phyloP scores from a whole-genome alignment of 169 alveolate species.

The Plasmodium coatneyi region DNA sequence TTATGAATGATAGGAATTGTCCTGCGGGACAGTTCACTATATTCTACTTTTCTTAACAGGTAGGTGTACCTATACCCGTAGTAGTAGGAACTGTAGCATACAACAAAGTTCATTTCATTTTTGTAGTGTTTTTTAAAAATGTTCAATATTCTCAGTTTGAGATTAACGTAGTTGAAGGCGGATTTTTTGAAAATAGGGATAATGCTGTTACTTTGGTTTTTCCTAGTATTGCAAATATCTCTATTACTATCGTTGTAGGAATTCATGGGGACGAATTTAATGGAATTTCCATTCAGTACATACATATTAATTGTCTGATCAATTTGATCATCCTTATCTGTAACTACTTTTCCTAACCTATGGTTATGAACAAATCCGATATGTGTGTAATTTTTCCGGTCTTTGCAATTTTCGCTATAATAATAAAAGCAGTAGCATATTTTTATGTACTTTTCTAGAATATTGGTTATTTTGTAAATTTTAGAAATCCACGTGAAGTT shows the following conservation, averaged over 20 bases:
- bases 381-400: slow-evolving; percentile 19
- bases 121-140: slow-evolving; percentile 18
- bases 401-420: slow-evolving; percentile 26
- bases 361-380: slow-evolving; percentile 47
- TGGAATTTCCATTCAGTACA: slow-evolving; percentile 25
- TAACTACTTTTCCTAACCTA: neutral
- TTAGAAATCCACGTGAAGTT: slow-evolving; percentile 51
- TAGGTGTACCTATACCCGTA: slow-evolving; percentile 15
- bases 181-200: slow-evolving; percentile 23
- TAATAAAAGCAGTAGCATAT: slow-evolving; percentile 66
- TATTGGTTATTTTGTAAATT: slow-evolving; percentile 32
- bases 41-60: slow-evolving; percentile 19
- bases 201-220: neutral
- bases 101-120: slow-evolving; percentile 42
- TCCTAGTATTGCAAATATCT: slow-evolving; percentile 30
- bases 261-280: slow-evolving; percentile 47
- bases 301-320: slow-evolving; percentile 22
- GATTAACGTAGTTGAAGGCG: neutral
- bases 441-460: slow-evolving; percentile 23
- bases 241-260: slow-evolving; percentile 21
- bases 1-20: slow-evolving; percentile 3
- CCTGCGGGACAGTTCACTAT: neutral
- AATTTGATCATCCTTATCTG: neutral
- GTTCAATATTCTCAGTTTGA: slow-evolving; percentile 2
- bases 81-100: slow-evolving; percentile 27